These are phyloP conservation scores for Dactylellina parvicollis DNA, from an alignment of 2,329 filamentous ascomycete genomes.

Conservation along the genomic window DNA sequence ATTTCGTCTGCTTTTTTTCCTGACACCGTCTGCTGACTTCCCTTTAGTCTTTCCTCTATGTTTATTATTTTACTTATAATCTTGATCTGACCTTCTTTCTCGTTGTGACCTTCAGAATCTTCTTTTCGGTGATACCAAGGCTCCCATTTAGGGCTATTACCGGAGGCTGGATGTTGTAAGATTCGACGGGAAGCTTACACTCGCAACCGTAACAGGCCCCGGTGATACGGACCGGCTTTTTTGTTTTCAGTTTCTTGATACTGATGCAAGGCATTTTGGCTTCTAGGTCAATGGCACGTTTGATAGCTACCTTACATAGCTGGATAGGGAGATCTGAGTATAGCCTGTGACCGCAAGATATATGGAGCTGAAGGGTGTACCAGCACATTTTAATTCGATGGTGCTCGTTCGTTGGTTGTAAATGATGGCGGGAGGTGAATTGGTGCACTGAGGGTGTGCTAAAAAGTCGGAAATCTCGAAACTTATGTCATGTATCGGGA, in stretches of 20 bases:
- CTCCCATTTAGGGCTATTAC: neutral
- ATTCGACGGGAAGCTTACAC: neutral
- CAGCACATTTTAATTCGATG: slow-evolving; percentile 27
- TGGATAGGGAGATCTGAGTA: slow-evolving; percentile 5
- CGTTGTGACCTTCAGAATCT: too few species aligned
- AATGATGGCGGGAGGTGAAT: neutral
- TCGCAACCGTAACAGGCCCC: neutral
- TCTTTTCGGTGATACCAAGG: neutral
- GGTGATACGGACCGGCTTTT: neutral
- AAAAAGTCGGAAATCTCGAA: too few species aligned
- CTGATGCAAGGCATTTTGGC: slow-evolving; percentile 37
- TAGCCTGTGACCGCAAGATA: slow-evolving; percentile 8
- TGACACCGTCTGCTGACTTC: neutral
- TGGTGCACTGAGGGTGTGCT: too few species aligned
- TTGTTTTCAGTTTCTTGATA: neutral
- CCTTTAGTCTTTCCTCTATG: neutral
- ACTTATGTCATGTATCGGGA: too few species aligned
- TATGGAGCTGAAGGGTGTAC: slow-evolving; percentile 1
- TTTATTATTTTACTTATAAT: too few species aligned
- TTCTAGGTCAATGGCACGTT: neutral
- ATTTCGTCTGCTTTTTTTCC: neutral
- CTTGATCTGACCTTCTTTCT: too few species aligned
- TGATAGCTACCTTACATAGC: slow-evolving; percentile 15
- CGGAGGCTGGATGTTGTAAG: neutral
- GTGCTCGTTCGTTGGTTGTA: too few species aligned